phyloP scores from a whole-genome alignment of 768 basidiomycete genomes.

The Auricularia sp. region DNA sequence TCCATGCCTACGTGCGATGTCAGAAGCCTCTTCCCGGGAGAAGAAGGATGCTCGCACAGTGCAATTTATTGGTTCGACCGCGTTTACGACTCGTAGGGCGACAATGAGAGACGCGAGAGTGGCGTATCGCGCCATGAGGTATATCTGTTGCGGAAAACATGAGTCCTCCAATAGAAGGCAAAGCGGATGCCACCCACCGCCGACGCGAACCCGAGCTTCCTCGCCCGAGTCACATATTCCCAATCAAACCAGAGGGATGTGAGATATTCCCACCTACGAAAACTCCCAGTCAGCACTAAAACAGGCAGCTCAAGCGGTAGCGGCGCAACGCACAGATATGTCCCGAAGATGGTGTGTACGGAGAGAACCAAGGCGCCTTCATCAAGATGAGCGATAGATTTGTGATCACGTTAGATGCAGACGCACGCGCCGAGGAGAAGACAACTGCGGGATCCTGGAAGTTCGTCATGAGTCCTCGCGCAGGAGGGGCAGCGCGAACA shows the following conservation, averaged over 20 bases:
- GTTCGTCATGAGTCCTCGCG: not conserved
- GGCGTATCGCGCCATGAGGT: not conserved
- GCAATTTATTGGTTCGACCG: not conserved
- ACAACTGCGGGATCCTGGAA: not conserved
- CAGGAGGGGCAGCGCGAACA: not conserved
- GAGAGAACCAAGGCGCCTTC: not conserved
- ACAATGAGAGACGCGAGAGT: not conserved
- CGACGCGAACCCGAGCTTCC: not conserved
- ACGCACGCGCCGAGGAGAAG: not conserved
- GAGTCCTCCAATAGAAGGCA: not conserved
- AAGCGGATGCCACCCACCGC: not conserved
- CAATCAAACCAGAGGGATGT: not conserved
- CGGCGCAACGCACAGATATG: not conserved
- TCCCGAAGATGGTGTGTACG: not conserved
- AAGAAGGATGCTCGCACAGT: not conserved
- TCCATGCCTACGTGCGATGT: not conserved
- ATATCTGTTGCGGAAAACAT: not conserved
- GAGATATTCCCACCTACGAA: not conserved
- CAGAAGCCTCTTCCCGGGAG: not conserved
- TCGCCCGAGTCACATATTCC: not conserved
- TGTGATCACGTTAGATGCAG: not conserved
- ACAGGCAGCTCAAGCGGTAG: not conserved
- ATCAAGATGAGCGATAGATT: not conserved
- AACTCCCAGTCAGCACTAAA: not conserved
- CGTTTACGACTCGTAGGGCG: not conserved